Evolutionary conservation across 768 basidiomycete species (phyloP), one percentile per base, ranked within the genome.

Genomic region (Russula foetens): DNA sequence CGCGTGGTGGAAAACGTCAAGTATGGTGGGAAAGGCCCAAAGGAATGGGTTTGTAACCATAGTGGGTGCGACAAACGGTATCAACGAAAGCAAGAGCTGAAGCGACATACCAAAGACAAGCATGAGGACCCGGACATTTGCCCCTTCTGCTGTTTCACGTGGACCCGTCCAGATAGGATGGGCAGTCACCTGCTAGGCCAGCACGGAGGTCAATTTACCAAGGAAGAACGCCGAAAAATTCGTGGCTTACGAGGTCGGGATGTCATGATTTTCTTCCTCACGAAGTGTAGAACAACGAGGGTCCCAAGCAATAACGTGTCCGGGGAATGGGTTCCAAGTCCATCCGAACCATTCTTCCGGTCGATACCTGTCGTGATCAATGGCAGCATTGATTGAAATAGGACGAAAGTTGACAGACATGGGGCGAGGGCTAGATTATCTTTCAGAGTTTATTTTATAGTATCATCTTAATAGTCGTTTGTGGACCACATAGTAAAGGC

Each of bases 81-180:
- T 53, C 3, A 15, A 21, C 33, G 51, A 31, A 31, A 2, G 2
- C 51, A 53, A 29, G 58, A 59, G 12, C 31, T 53, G 5, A 23
- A n/a, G 17, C 33, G 51, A 2, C 58, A 59, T 23, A 29, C 21
- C 7, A 46, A 26, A 47, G 58, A 53, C 26, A 47, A 17, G 35
- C 58, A 59, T 29, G n/a, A 17, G 28, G 7, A 7, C n/a, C 51
- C 35, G 2, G 24, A 15, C 26, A 29, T 23, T 26, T 59, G 58
- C n/a, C 44, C 51, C 26, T 33, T 59, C 45, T 59, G 58, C 19
- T 5, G 3, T 6, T 4, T 3, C 26, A 23, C 14, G 19, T 59
- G 58, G 58, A 46, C 51, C n/a, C 58, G 51, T 15, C 29, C 58
- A 3, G 51, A 53, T 7, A 46, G 17, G 35, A 59, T 59, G 15